Evolutionary conservation across 2,329 filamentous ascomycete species (phyloP).

Genomic region (Talaromyces sp.): DNA sequence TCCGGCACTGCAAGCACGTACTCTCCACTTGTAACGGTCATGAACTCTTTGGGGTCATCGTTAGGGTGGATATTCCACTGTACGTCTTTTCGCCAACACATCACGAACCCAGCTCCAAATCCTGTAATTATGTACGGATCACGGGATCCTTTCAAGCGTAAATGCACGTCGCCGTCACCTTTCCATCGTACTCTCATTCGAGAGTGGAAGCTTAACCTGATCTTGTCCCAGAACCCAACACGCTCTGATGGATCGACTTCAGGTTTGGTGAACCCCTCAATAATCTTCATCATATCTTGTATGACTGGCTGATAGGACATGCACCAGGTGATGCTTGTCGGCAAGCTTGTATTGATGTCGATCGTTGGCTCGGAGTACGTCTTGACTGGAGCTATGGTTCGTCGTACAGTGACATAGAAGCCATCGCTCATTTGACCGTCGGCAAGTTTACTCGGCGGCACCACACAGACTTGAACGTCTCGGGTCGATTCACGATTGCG

Average conservation of each 20-base stretch:
- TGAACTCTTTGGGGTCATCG: slow-evolving; percentile 85
- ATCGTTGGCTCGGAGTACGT: slow-evolving; percentile 90
- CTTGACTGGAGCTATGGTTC: slow-evolving; percentile 92
- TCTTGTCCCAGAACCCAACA: slow-evolving; percentile 98
- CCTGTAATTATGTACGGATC: slow-evolving; percentile 93
- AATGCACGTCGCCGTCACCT: slow-evolving; percentile 89
- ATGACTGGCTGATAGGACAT: slow-evolving; percentile 97
- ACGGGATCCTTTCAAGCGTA: slow-evolving; percentile 82
- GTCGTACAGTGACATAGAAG: slow-evolving; percentile 79
- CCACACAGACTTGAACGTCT: slow-evolving; percentile 75
- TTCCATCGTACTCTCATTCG: slow-evolving; percentile 86
- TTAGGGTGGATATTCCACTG: slow-evolving; percentile 79
- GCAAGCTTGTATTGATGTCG: slow-evolving; percentile 87
- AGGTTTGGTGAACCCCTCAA: slow-evolving; percentile 95
- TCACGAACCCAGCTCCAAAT: slow-evolving; percentile 88
- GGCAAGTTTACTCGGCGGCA: slow-evolving; percentile 63
- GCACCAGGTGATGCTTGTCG: slow-evolving; percentile 94
- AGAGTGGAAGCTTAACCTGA: slow-evolving; percentile 89
- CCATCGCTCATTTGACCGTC: slow-evolving; percentile 57
- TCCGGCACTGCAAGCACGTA: slow-evolving; percentile 94
- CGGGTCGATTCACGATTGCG: slow-evolving; percentile 75
- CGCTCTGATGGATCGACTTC: slow-evolving; percentile 89
- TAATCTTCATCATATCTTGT: slow-evolving; percentile 99
- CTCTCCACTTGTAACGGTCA: slow-evolving; percentile 92
- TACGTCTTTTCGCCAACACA: slow-evolving; percentile 98